Evolutionary conservation across 257 asterid species (phyloP), one percentile per base, ranked within the genome.

Genomic region (Nicotiana knightiana): DNA sequence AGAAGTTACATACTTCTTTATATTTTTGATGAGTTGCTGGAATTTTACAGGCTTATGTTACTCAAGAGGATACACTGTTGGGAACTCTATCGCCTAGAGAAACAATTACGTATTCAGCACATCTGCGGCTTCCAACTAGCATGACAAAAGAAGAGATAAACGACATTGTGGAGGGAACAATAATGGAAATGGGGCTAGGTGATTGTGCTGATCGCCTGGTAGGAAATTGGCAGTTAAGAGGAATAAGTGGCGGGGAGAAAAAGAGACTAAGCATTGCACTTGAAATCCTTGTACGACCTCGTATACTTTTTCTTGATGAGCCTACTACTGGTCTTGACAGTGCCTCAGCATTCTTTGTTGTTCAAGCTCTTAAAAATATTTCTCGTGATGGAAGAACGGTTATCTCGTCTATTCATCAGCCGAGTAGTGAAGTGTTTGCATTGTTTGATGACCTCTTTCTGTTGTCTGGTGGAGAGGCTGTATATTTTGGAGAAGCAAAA

Each of bases 291-390:
- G 85, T 89, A 4, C 91, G 97, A 0, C 99, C 99, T 3, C 94
- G 97, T 4, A 82, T 96, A 12, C 85, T 96, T 43, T 96, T 96
- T 80, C 97, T 96, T 26, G 99, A 96, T 79, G 99, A 96, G 70
- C 99, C 99, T 3, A 96, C 99, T 0, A 96, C 95, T 24, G 99
- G 99, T 3, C 94, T 96, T 6, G 99, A 96, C 67, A 96, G 99
- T 64, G 99, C 99, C 7, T 87, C 99, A 0, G 97, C 99, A 5
- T 96, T 96, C 86, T 96, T 96, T 43, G 98, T 96, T 12, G 87
- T 91, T 11, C 97, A 94, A 77, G 91, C 97, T 28, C 95, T 96
- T 24, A 96, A 92, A 83, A 96, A 90, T 80, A 93, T 96, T 5
- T 92, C 98, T 0, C 85, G 97, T 1, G 99, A 96, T 87, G 99